Conservation (phyloP, 2,329 filamentous ascomycete species). For the Incumbomyces lentus region DNA sequence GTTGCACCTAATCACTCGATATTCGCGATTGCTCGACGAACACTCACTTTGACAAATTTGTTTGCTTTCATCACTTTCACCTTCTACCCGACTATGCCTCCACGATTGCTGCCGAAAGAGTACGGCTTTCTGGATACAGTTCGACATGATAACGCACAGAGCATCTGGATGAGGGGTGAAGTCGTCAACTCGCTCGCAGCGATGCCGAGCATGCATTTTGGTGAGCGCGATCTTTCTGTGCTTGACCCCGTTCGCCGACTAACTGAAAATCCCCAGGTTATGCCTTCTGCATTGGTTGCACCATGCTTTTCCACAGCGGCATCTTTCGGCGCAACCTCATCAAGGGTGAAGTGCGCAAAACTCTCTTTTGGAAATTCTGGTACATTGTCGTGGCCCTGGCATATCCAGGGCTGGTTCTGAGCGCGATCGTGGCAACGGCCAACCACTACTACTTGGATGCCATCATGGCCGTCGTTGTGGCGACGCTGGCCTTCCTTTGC, state of each 20-base stretch:
- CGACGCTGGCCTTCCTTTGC: conserved; percentile 36
- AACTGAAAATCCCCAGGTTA: conserved; percentile 30
- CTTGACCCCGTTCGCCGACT: not conserved
- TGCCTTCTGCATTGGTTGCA: conserved; percentile 45
- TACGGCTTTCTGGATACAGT: conserved; percentile 55
- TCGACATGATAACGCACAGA: conserved; percentile 44
- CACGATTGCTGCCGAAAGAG: conserved; percentile 48
- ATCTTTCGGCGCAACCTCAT: conserved; percentile 32
- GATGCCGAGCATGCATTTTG: conserved; percentile 48
- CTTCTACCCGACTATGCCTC: conserved; percentile 56
- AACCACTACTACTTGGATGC: conserved; percentile 51
- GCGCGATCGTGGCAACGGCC: conserved; percentile 47
- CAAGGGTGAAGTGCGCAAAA: conserved; percentile 29
- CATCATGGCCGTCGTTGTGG: conserved; percentile 39
- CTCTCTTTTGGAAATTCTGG: conserved; percentile 18
- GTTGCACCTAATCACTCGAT: conserved; percentile 34
- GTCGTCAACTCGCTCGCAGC: conserved; percentile 50
- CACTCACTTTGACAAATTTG: conserved; percentile 53
- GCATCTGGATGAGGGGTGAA: conserved; percentile 45
- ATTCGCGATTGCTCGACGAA: conserved; percentile 48
- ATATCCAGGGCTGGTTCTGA: conserved; percentile 41
- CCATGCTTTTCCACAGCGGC: conserved; percentile 44
- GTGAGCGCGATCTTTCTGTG: not conserved
- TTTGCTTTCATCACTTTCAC: conserved; percentile 52
- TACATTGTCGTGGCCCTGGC: conserved; percentile 39